Percentiles rank a stretch among this genome's conserved stretches.
Conservation (phyloP, 1,284 basidiomycete species). For the Microbotryum intermedium region DNA sequence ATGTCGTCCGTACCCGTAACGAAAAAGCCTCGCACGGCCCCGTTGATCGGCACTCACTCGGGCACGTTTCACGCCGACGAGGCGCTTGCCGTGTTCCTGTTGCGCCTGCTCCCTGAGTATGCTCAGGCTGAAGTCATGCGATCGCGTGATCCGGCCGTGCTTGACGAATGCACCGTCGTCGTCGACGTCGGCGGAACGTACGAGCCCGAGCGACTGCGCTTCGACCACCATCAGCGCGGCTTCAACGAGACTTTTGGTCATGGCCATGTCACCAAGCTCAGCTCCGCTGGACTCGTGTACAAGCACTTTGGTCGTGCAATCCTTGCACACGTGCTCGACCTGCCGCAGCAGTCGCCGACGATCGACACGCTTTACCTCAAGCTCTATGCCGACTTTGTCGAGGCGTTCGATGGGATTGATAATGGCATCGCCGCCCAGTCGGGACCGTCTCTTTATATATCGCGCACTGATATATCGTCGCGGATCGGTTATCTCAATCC, state of each 20-base stretch:
- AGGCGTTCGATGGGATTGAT: slow-evolving; percentile 85
- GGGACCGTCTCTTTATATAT: slow-evolving; percentile 51
- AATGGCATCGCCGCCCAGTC: slow-evolving; percentile 74
- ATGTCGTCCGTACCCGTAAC: slow-evolving; percentile 2
- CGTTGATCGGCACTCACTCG: slow-evolving; percentile 24
- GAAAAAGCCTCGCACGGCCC: slow-evolving; percentile 15
- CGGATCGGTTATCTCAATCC: slow-evolving; percentile 74
- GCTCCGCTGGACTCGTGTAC: slow-evolving; percentile 87
- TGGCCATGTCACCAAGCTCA: slow-evolving; percentile 72
- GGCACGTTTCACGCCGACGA: slow-evolving; percentile 95
- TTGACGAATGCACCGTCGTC: slow-evolving; percentile 86
- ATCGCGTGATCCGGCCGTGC: slow-evolving; percentile 66
- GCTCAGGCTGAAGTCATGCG: slow-evolving; percentile 67
- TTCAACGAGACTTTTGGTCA: slow-evolving; percentile 84
- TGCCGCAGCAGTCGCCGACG: slow-evolving; percentile 52
- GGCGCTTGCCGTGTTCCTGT: slow-evolving; percentile 83
- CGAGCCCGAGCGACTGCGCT: slow-evolving; percentile 65
- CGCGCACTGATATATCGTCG: slow-evolving; percentile 68
- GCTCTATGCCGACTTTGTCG: slow-evolving; percentile 55
- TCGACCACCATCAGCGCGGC: slow-evolving; percentile 94
- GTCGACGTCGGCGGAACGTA: slow-evolving; percentile 96
- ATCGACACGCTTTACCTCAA: slow-evolving; percentile 76
- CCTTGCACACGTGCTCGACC: slow-evolving; percentile 56
- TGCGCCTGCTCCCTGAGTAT: slow-evolving; percentile 69
- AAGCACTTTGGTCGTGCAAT: slow-evolving; percentile 93